Evolutionary conservation across 352 stramenopile species (phyloP).

Genomic region (Globisporangium iwayamae): DNA sequence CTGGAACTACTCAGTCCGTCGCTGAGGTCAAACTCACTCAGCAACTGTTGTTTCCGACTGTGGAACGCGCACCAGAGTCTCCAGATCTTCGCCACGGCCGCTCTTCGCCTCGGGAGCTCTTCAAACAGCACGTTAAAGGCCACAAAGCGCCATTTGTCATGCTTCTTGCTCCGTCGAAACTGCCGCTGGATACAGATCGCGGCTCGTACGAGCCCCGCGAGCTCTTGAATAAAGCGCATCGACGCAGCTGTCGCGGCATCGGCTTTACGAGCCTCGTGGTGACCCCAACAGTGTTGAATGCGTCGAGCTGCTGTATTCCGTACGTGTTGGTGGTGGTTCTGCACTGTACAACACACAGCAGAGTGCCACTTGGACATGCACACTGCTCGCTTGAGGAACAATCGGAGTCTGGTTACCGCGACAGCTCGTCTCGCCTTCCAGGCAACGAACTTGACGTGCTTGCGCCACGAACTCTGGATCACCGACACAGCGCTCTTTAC

Average conservation of each 20-base stretch:
- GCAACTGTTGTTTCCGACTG: constrained; percentile 8
- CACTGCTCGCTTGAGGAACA: constrained; percentile 5
- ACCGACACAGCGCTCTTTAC: constrained; percentile 34
- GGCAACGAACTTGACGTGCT: constrained; percentile 19
- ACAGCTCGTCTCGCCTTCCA: constrained; percentile 9
- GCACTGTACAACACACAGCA: not conserved
- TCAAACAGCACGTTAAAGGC: constrained; percentile 22
- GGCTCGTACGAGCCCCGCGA: constrained; percentile 23
- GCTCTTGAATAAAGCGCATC: constrained; percentile 13
- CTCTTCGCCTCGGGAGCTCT: constrained; percentile 25
- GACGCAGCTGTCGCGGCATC: constrained; percentile 6
- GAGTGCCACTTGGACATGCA: constrained; percentile 10
- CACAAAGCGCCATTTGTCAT: constrained; percentile 33
- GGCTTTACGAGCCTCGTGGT: constrained; percentile 2
- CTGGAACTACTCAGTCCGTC: not conserved
- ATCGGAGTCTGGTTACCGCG: constrained; percentile 11
- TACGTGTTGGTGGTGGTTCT: not conserved
- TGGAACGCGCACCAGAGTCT: constrained; percentile 25
- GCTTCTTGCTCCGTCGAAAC: constrained; percentile 12
- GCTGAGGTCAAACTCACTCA: not conserved
- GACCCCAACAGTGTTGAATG: constrained; percentile 17
- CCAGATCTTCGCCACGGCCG: constrained; percentile 17
- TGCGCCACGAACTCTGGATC: constrained; percentile 52
- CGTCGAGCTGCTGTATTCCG: not conserved
- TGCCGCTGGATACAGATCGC: constrained; percentile 39